These are phyloP conservation scores for Amanita polypyramis DNA, from an alignment of 768 basidiomycete species.

Conservation along the genomic window DNA sequence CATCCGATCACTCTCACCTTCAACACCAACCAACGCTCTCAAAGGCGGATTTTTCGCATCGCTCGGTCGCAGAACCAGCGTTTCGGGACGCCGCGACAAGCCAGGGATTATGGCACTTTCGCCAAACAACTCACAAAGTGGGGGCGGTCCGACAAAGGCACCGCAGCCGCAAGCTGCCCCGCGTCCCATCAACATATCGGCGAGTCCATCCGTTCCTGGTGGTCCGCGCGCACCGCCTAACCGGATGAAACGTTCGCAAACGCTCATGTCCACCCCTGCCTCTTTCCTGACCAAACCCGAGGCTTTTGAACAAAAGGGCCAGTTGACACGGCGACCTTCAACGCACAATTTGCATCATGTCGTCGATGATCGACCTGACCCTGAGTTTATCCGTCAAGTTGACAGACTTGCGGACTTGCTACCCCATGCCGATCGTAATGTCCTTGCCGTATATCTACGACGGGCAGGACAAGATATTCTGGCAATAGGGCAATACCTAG, in stretches of 20 bases:
- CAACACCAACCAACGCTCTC: slow-evolving; percentile 26
- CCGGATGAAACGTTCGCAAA: slow-evolving; percentile 58
- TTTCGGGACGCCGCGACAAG: slow-evolving; percentile 15
- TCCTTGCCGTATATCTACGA: slow-evolving; percentile 64
- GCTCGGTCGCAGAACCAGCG: slow-evolving; percentile 60
- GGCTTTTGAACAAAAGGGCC: background rate
- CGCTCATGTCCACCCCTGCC: slow-evolving; percentile 35
- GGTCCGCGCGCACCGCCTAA: slow-evolving; percentile 63
- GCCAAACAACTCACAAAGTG: slow-evolving; percentile 1
- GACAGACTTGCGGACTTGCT: slow-evolving; percentile 62
- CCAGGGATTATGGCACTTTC: slow-evolving; percentile 13
- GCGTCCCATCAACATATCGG: slow-evolving; percentile 3
- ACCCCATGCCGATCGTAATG: slow-evolving; percentile 57
- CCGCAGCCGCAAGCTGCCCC: background rate
- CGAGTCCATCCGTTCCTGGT: slow-evolving; percentile 40
- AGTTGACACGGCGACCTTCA: background rate
- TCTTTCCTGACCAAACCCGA: slow-evolving; percentile 17
- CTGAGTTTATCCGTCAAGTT: slow-evolving; percentile 57
- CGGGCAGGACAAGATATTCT: slow-evolving; percentile 71
- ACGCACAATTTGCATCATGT: slow-evolving; percentile 15
- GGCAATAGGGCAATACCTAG: slow-evolving; percentile 80
- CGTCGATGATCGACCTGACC: slow-evolving; percentile 28
- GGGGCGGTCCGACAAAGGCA: background rate
- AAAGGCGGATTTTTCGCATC: slow-evolving; percentile 66
- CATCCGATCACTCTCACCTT: slow-evolving; percentile 36